These are phyloP conservation scores for Stagonosporopsis tanaceti DNA, from an alignment of 2,329 filamentous ascomycete species.

Conservation along the genomic window DNA sequence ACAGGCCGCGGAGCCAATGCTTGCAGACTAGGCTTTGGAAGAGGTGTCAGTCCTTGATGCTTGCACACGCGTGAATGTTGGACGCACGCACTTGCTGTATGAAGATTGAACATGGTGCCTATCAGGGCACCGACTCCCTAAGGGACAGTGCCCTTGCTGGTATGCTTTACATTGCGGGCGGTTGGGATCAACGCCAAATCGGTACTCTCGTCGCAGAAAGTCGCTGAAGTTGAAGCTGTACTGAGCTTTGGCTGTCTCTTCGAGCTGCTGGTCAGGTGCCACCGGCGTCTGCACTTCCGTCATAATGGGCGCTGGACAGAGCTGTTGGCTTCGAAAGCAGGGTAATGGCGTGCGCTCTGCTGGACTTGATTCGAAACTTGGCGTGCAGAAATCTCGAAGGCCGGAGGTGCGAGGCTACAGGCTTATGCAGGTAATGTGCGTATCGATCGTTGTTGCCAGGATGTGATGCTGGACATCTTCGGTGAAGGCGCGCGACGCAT, in stretches of 20 bases:
- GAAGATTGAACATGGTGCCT: conserved; percentile 72
- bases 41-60: conserved; percentile 15
- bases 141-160: conserved; percentile 83
- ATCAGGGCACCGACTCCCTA: conserved; percentile 84
- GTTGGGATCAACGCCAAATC: conserved; percentile 77
- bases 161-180: conserved; percentile 84
- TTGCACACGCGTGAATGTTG: no score
- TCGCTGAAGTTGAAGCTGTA: conserved; percentile 85
- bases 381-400: not conserved
- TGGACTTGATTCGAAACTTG: not conserved
- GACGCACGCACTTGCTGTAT: conserved; percentile 66
- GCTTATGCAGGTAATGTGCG: not conserved
- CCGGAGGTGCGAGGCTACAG: not conserved
- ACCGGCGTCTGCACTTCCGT: conserved; percentile 41
- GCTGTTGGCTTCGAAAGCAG: not conserved
- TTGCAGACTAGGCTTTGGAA: conserved; percentile 82
- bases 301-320: conserved; percentile 25
- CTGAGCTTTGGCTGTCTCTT: conserved; percentile 39
- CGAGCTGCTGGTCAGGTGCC: conserved; percentile 37
- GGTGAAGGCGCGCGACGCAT: conserved; percentile 8
- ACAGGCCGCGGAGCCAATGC: conserved; percentile 95
- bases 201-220: conserved; percentile 83
- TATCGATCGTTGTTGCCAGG: not conserved
- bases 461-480: conserved; percentile 9
- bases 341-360: not conserved